phyloP scores from a whole-genome alignment of 352 stramenopile species.

The Phytophthora pisi region DNA sequence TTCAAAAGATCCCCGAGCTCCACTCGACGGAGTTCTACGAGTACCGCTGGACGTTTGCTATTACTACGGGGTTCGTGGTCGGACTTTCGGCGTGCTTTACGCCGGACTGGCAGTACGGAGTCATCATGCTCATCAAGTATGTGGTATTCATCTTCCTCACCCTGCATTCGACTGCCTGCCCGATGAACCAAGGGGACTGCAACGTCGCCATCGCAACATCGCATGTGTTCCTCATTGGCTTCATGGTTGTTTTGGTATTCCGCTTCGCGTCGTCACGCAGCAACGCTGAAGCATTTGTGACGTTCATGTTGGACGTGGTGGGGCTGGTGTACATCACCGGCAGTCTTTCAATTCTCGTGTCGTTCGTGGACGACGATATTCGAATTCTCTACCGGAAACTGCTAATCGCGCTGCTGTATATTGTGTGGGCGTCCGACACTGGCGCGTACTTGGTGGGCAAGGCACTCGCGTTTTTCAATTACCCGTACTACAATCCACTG shows the following conservation, averaged over 20 bases:
- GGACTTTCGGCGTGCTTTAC: slow-evolving; percentile 47
- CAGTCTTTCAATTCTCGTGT: slow-evolving; percentile 51
- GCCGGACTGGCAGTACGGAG: slow-evolving; percentile 49
- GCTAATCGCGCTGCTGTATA: slow-evolving; percentile 64
- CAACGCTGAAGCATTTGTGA: slow-evolving; percentile 39
- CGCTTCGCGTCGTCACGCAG: slow-evolving; percentile 37
- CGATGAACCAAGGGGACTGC: slow-evolving; percentile 53
- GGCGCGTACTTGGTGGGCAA: slow-evolving; percentile 93
- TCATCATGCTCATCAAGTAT: slow-evolving; percentile 48
- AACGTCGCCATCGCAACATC: slow-evolving; percentile 31
- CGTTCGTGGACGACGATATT: slow-evolving; percentile 62
- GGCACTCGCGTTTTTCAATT: slow-evolving; percentile 83
- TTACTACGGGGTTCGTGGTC: slow-evolving; percentile 39
- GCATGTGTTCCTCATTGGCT: slow-evolving; percentile 38
- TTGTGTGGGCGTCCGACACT: slow-evolving; percentile 86
- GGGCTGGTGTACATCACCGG: slow-evolving; percentile 63
- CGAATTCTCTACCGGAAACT: slow-evolving; percentile 55
- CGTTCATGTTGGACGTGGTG: slow-evolving; percentile 53
- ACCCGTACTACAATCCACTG: slow-evolving; percentile 76
- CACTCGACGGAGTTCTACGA: slow-evolving; percentile 50
- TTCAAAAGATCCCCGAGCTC: slow-evolving; percentile 37
- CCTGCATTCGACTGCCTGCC: slow-evolving; percentile 55
- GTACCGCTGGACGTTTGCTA: slow-evolving; percentile 44
- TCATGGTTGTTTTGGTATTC: slow-evolving; percentile 47
- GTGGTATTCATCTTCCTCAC: slow-evolving; percentile 53